Evolutionary conservation across 805 yeast genomes (phyloP), one percentile per base, ranked within the genome.

Genomic region (Saturnispora galanensis): DNA sequence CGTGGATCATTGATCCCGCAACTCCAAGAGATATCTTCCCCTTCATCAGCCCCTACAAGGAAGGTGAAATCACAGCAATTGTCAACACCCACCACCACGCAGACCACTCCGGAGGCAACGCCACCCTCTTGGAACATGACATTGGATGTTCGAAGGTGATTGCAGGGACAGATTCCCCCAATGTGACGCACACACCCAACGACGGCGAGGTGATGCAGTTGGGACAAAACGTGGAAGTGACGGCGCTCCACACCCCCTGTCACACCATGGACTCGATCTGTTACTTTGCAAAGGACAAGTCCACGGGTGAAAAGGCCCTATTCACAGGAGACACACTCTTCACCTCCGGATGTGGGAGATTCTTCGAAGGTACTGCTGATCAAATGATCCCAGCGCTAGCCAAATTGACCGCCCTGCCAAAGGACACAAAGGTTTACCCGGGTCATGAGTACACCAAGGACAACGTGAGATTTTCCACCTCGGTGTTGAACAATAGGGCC

Each of bases 201-300:
- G 79, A 87, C 58, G 65, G 71, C 11, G 84, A 79, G 49, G 65
- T 68, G 15, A 68, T 84, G 48, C 69, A 71, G 48, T 65, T 88
- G 47, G 96, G 96, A 4, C 66, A 70, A 35, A 61, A 72, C 49
- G 58, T 90, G 41, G 70, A 76, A 13, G 74, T 89, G 41, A 78
- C 81, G 2, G 94, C 96, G 1, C 68, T 90, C 34, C 90, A 90
- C 63, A 93, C 99, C 0, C 98, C 99, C 4, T 93, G 99, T 59
- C 99, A 93, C 62, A 93, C 99, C 0, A 93, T 84, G 63, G 99
- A 93, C 64, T 86, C 96, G 3, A 84, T 93, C 48, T 90, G 97
- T 58, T 93, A 87, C 63, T 83, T 64, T 54, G 87, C 76, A 0
- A 67, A 68, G 39, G 97, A 90, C 59, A 53, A 60, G n/a, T 59